Base-by-base conservation (phyloP, 2,329 filamentous ascomycete species). In the Fusarium heterosporum region DNA sequence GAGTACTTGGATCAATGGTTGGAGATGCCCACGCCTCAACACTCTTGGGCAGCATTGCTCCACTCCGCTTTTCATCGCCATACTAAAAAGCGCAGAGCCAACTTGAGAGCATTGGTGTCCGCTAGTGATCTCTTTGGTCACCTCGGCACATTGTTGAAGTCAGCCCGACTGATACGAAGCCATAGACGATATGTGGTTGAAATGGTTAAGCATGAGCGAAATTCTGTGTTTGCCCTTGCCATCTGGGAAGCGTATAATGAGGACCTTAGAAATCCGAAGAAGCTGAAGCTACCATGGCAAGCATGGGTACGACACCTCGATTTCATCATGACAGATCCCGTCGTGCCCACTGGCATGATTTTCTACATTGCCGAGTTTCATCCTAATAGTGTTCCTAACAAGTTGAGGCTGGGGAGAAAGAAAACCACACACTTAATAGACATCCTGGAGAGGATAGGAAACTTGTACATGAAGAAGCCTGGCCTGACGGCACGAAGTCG, bases 261-360 rank as follows among this genome's bases (percentile, higher is more conserved):
- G 26, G 51, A 46, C 5, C 36, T 38, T 13, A 8, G 25, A 14
- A 36, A 12, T 4, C 41, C 52, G 30, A 51, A 64, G 17, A 68
- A 69, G 6, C 78, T 78, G n/a, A 68, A 69, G 6, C 78, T 78
- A 74, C 48, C 70, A 16, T 80, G 78, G 77, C 68, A 69, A 14
- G 48, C 68, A 13, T 81, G 79, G 79, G 58, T 55, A 17, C 69
- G 67, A 6, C 74, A 79, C 52, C 41, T 73, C 6, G 68, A 78
- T 38, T 46, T 54, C 26, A 76, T 81, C 59, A 73, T 80, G 60
- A 72, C 72, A 36, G 77, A 80, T 50, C 57, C 71, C 5, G 47
- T 68, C 8, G 34, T 79, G 13, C 54, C 62, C 8, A 32, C 66
- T 11, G 19, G 30, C 16, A 49, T 66, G 9, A 65, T 77, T 11